Base-by-base conservation (phyloP, 495 filamentous ascomycete species). In the Pseudoneurospora amorphoporcata region DNA sequence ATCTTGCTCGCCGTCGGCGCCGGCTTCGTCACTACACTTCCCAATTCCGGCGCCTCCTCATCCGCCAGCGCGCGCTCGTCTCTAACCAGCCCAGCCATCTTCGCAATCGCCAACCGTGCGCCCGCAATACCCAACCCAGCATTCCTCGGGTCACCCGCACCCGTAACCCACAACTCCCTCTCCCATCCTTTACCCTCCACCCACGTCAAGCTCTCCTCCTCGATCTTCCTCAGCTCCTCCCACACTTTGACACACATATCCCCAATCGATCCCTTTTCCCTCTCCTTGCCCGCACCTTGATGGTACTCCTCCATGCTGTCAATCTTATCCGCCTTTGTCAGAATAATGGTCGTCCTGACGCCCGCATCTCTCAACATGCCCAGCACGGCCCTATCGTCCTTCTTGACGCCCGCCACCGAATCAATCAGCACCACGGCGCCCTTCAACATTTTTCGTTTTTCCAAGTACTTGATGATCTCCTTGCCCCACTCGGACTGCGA, bases 361-460 rank as follows among this genome's bases (percentile, higher is more conserved):
- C 83, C 86, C 6, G 84, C 82, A 69, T 87, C 77, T 41, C 90
- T 84, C 70, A 98, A 86, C 47, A 91, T 76, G 29, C 80, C 77
- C 16, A 99, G 82, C 45, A 96, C 82, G 65, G 89, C 82, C 10
- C 84, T 72, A 80, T 99, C 95, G 4, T 82, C 87, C 19, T 83
- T 76, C 78, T 97, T 98, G 7, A 96, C 78, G n/a, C 94, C 94
- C 71, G 94, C 91, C 43, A 87, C 81, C 17, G 91, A 87, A 80
- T 97, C 94, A 5, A 99, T 85, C 38, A 99, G 86, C 65, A 99
- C 77, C 74, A 97, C 95, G 3, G 90, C 90, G n/a, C 93, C 87
- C 68, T 89, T 88, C 41, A 98, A 87, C 88, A 94, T 89, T 75
- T 85, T 89, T 72, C 94, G 85, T 61, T 86, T 84, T 41, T 83